A percentile compares a stretch with the other conserved stretches of the same genome.
Conservation (phyloP, 2,329 filamentous ascomycete species). For the Monosporascus sp. region DNA sequence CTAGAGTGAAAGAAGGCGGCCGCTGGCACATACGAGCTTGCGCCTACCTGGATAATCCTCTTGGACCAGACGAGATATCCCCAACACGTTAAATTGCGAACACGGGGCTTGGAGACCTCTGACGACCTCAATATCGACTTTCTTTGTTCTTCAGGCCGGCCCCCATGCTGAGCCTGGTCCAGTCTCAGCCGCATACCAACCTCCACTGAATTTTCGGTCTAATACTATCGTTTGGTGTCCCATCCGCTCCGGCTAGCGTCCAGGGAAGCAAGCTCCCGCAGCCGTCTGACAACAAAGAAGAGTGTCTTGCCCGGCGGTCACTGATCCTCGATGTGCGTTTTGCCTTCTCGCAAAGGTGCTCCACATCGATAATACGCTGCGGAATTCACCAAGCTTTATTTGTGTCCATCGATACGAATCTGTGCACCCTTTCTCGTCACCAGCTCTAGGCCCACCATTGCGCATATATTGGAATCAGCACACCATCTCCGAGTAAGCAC, state of each 20-base stretch:
- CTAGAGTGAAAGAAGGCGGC: not conserved
- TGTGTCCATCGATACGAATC: constrained; percentile 16
- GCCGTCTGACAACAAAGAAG: constrained; percentile 23
- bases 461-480: constrained; percentile 23
- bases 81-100: constrained; percentile 18
- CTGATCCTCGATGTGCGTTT: constrained; percentile 21
- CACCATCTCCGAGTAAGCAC: constrained; percentile 10
- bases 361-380: constrained; percentile 13
- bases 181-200: constrained; percentile 16
- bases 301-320: constrained; percentile 21
- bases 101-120: constrained; percentile 14
- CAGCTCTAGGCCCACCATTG: constrained; percentile 18
- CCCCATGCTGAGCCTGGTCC: constrained; percentile 18
- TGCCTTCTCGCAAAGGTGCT: constrained; percentile 13
- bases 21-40: not conserved
- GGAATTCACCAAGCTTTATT: constrained; percentile 10
- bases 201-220: constrained; percentile 7
- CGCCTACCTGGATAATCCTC: constrained; percentile 1
- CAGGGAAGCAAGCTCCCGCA: constrained; percentile 22
- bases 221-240: constrained; percentile 14
- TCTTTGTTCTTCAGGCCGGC: constrained; percentile 22
- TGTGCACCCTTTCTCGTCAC: constrained; percentile 8
- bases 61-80: constrained; percentile 1
- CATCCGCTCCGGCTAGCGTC: constrained; percentile 15
- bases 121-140: constrained; percentile 20